A percentile compares a stretch with the other conserved stretches of the same genome.
phyloP scores from a whole-genome alignment of 2,329 filamentous ascomycete genomes.

The Colletotrichum orbiculare region DNA sequence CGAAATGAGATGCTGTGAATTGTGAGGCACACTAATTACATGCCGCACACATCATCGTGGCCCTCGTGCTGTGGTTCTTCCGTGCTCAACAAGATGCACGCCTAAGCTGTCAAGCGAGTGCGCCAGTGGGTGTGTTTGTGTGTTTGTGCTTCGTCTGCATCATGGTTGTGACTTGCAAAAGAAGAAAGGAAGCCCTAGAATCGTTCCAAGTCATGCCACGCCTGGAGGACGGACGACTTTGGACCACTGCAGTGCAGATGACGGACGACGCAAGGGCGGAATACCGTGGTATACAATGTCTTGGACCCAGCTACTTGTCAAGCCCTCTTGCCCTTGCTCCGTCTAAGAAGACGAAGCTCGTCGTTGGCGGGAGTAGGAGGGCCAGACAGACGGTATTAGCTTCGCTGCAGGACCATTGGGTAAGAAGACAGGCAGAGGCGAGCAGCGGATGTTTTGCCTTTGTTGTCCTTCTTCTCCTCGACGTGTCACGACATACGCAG shows the following conservation, averaged over 20 bases:
- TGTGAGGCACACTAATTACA: too few relatives aligned
- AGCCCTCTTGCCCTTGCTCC: background rate
- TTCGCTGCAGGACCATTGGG: too few relatives aligned
- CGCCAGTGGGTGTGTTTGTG: background rate
- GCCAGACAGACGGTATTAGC: too few relatives aligned
- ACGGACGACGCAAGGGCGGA: conserved; percentile 30
- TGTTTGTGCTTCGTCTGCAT: background rate
- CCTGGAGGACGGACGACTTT: background rate
- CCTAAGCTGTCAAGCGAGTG: too few relatives aligned
- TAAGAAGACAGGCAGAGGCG: background rate
- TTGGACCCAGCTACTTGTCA: conserved; percentile 10
- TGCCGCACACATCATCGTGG: too few relatives aligned
- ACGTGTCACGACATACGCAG: conserved; percentile 33
- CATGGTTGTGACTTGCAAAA: background rate
- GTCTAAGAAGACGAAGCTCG: conserved; percentile 17
- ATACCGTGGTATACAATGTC: conserved; percentile 14
- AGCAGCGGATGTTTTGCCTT: conserved; percentile 7
- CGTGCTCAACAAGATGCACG: too few relatives aligned
- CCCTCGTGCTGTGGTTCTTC: too few relatives aligned
- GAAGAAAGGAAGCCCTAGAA: background rate
- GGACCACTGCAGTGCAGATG: conserved; percentile 9
- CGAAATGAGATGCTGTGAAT: too few relatives aligned
- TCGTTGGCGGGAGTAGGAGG: background rate
- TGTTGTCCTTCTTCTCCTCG: background rate
- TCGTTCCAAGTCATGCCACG: conserved; percentile 2